These are phyloP conservation scores for Parastagonospora avenae DNA, from an alignment of 2,329 filamentous ascomycete genomes.

Conservation along the genomic window DNA sequence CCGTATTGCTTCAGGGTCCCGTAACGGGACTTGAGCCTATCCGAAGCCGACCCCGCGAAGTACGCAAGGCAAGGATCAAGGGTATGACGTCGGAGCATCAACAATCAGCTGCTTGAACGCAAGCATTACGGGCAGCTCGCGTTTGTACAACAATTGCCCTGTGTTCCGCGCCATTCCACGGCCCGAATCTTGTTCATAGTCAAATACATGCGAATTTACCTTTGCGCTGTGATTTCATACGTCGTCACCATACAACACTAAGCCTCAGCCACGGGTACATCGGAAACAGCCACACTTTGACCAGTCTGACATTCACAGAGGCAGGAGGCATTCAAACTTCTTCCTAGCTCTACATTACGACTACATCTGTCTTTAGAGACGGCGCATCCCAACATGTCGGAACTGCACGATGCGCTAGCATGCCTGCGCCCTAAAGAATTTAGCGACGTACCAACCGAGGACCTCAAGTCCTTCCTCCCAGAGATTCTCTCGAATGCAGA, in stretches of 20 bases:
- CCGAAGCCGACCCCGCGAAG: constrained; percentile 17
- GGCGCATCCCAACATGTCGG: constrained; percentile 26
- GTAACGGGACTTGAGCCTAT: not conserved
- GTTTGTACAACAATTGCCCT: not conserved
- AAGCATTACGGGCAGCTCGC: not conserved
- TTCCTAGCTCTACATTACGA: not conserved
- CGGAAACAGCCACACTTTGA: constrained; percentile 10
- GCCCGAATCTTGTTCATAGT: not conserved
- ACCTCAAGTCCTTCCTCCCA: constrained; percentile 48
- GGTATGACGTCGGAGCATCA: constrained; percentile 13
- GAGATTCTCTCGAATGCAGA: constrained; percentile 62
- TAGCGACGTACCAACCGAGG: constrained; percentile 50
- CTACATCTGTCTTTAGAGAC: not conserved
- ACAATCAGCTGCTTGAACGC: constrained; percentile 2
- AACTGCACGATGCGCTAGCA: constrained; percentile 54
- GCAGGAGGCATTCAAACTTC: not conserved
- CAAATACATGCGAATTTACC: not conserved
- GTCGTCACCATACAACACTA: constrained; percentile 18
- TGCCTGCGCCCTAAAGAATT: constrained; percentile 52
- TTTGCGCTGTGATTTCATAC: constrained; percentile 17
- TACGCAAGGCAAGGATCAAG: constrained; percentile 11
- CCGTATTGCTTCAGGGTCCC: not conserved
- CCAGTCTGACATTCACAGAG: too few species aligned
- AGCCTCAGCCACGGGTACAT: constrained; percentile 15
- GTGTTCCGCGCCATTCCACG: not conserved